These are phyloP conservation scores for Nematocida major DNA, from an alignment of 371 early-diverging fungal genomes.

Conservation along the genomic window DNA sequence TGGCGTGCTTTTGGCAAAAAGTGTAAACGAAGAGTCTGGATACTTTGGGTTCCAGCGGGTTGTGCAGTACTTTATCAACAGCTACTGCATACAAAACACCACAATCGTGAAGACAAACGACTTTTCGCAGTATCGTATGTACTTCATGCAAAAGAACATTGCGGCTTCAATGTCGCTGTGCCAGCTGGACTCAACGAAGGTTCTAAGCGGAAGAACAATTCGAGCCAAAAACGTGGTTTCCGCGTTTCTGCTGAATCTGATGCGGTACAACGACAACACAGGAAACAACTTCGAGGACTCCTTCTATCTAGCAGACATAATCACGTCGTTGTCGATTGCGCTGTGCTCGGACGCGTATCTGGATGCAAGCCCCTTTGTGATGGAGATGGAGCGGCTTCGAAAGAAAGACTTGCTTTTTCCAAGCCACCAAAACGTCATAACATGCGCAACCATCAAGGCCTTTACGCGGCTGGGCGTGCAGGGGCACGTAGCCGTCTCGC, in stretches of 20 bases:
- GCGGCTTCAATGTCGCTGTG: slow-evolving; percentile 54
- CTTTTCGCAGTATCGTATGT: slow-evolving; percentile 57
- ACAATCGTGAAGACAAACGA: slow-evolving; percentile 64
- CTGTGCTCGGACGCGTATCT: slow-evolving; percentile 33
- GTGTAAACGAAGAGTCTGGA: slow-evolving; percentile 62
- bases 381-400: slow-evolving; percentile 62
- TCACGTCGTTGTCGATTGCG: slow-evolving; percentile 55
- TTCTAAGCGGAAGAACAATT: slow-evolving; percentile 37
- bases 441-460: slow-evolving; percentile 54
- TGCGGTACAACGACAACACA: slow-evolving; percentile 65
- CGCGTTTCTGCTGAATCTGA: slow-evolving; percentile 63
- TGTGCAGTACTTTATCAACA: slow-evolving; percentile 64
- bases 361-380: slow-evolving; percentile 23
- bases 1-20: slow-evolving; percentile 73
- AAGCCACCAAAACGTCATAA: slow-evolving; percentile 60
- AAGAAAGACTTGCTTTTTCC: slow-evolving; percentile 65
- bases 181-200: slow-evolving; percentile 38
- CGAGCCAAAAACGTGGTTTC: slow-evolving; percentile 52
- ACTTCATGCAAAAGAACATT: slow-evolving; percentile 63
- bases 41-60: slow-evolving; percentile 63
- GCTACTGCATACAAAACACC: slow-evolving; percentile 62
- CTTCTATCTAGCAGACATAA: slow-evolving; percentile 57
- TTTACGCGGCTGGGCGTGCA: slow-evolving; percentile 54
- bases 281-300: slow-evolving; percentile 61
- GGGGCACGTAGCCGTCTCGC: slow-evolving; percentile 50